A percentile compares a stretch with the other conserved stretches of the same genome.
Evolutionary conservation across 2,329 filamentous ascomycete genomes (phyloP).

Genomic region (Phoma sp.): DNA sequence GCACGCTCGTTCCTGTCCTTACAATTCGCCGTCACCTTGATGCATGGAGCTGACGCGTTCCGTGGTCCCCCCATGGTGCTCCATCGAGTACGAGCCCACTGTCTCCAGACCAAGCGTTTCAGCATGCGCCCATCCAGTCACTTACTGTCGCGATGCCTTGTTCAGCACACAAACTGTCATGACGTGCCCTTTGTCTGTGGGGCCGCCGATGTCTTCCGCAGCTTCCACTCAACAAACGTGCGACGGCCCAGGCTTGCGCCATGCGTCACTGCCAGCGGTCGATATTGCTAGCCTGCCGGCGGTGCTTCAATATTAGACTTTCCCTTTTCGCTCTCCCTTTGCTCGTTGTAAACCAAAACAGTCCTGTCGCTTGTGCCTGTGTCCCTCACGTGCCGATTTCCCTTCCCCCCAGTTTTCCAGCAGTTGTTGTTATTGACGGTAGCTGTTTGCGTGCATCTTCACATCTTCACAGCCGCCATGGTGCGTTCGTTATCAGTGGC

Average conservation of each 20-base stretch:
- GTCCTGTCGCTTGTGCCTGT: constrained; percentile 14
- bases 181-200: constrained; percentile 10
- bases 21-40: constrained; percentile 5
- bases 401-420: not conserved
- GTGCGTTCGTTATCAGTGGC: constrained; percentile 25
- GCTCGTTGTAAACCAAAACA: constrained; percentile 9
- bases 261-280: constrained; percentile 15
- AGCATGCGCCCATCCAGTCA: constrained; percentile 8
- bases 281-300: constrained; percentile 14
- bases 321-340: constrained; percentile 3
- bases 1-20: constrained; percentile 4
- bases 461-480: constrained; percentile 21
- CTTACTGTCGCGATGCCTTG: constrained; percentile 2
- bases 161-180: constrained; percentile 4
- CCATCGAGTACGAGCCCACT: not conserved
- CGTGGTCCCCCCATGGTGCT: constrained; percentile 5
- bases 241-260: constrained; percentile 15
- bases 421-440: constrained; percentile 15
- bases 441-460: constrained; percentile 4
- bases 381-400: not conserved
- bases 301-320: constrained; percentile 17
- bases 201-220: constrained; percentile 15
- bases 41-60: constrained; percentile 17
- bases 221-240: constrained; percentile 15
- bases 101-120: constrained; percentile 13